Base-by-base conservation (phyloP, 2,329 filamentous ascomycete species). In the Malbranchea zuffiana region DNA sequence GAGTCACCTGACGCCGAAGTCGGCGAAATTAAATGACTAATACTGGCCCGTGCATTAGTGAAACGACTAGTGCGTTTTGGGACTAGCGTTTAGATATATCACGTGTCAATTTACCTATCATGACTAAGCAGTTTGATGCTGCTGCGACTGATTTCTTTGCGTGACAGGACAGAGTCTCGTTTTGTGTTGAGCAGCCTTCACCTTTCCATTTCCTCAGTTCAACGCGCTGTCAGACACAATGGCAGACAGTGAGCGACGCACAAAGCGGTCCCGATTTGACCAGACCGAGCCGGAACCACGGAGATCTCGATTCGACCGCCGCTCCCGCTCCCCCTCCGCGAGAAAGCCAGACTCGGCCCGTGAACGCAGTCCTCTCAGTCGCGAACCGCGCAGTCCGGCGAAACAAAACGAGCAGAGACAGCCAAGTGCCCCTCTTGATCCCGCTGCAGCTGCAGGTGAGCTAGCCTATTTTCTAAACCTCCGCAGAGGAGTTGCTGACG, bases 181-280 rank as follows among this genome's bases (percentile, higher is more conserved):
- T n/a, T n/a, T n/a, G n/a, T n/a, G n/a, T n/a, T n/a, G n/a, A n/a
- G n/a, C n/a, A n/a, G n/a, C n/a, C n/a, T n/a, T n/a, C n/a, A n/a
- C n/a, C 31, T 21, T 27, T 25, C n/a, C 24, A 15, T 17, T 32
- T 23, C 18, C 8, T 17, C 4, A 18, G 7, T n/a, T 23, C 20
- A 6, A 16, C 29, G 6, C 16, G 16, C 13, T 11, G 16, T 18
- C n/a, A 13, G 25, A 25, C 40, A 42, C 43, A 31, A 86, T 93
- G 85, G 76, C 82, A 48, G 84, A 90, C 52, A 71, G 80, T 45
- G 82, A 87, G 49, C 74, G 78, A 56, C 75, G 77, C 43, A 67
- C 69, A 43, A 93, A 93, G 69, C 81, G 86, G 44, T 94, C 86
- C 54, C 85, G 88, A 60, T 95, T 96, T 62, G 88, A 96, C 57